Evolutionary conservation across 148 eudicot genomes (phyloP).

Genomic region (Selenicereus undatus): DNA sequence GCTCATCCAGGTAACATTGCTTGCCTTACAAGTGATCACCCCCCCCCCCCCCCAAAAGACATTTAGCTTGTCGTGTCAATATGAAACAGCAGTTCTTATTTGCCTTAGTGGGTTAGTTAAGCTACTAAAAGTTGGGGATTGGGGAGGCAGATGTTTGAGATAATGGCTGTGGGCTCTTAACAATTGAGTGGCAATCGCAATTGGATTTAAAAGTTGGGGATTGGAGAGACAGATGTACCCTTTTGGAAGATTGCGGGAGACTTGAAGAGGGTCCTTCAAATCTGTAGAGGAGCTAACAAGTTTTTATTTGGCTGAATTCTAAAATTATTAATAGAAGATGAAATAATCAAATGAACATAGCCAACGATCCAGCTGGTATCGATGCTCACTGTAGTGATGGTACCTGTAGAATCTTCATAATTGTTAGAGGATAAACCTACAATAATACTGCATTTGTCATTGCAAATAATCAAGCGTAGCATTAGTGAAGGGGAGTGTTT

Average conservation of each 20-base stretch:
- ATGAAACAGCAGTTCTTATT: not conserved
- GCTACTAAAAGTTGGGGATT: not conserved
- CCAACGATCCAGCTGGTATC: not conserved
- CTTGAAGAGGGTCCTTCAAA: too few species aligned
- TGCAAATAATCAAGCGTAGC: not conserved
- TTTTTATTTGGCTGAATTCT: too few species aligned
- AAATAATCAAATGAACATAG: not conserved
- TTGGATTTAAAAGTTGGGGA: too few species aligned
- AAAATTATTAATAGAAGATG: not conserved
- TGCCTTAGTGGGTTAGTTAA: not conserved
- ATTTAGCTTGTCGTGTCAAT: not conserved
- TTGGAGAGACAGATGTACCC: too few species aligned
- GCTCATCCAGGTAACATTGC: conserved; percentile 80
- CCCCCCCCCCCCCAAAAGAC: too few species aligned
- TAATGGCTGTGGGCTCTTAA: too few species aligned
- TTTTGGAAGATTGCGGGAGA: too few species aligned
- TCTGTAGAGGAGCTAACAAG: too few species aligned
- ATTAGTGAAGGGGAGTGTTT: too few species aligned
- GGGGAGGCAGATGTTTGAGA: not conserved
- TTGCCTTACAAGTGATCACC: too few species aligned
- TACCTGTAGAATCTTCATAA: not conserved
- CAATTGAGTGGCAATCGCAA: too few species aligned
- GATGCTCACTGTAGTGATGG: not conserved
- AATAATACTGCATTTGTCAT: not conserved
- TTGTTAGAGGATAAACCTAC: too few species aligned